Evolutionary conservation across 768 basidiomycete species (phyloP).

Genomic region (Panellus pusillus): DNA sequence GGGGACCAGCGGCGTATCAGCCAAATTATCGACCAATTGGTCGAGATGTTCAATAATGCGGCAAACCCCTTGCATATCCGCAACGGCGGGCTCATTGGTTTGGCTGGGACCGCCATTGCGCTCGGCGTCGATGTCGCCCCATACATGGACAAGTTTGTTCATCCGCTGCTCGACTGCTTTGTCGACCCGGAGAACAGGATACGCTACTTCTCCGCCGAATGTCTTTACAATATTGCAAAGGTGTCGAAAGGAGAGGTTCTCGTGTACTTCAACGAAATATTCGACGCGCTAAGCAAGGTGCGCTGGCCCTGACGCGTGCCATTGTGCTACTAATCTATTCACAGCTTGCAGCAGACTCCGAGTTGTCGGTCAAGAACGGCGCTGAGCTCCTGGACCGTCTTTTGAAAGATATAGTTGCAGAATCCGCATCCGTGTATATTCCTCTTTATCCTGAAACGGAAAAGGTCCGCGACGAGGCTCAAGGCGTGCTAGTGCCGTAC

Average conservation of each 20-base stretch:
- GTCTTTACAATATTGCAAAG: constrained; percentile 96
- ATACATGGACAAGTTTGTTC: constrained; percentile 92
- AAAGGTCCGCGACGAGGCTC: constrained; percentile 55
- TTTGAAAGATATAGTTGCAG: constrained; percentile 97
- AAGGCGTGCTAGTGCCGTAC: constrained; percentile 65
- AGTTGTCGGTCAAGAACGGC: constrained; percentile 95
- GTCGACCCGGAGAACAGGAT: constrained; percentile 93
- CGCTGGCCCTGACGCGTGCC: constrained; percentile 22
- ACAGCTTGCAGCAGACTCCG: constrained; percentile 94
- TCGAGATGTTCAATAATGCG: constrained; percentile 87
- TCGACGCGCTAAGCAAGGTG: constrained; percentile 96
- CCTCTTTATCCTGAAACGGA: constrained; percentile 84
- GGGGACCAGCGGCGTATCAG: constrained; percentile 79
- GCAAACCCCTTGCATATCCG: constrained; percentile 85
- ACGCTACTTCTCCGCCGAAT: constrained; percentile 97
- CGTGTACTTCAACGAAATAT: constrained; percentile 97
- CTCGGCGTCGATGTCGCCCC: constrained; percentile 90
- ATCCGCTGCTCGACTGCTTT: constrained; percentile 87
- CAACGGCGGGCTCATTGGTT: constrained; percentile 93
- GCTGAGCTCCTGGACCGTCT: constrained; percentile 95
- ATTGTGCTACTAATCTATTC: constrained; percentile 6
- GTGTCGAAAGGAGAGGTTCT: constrained; percentile 97
- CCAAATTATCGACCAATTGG: constrained; percentile 90
- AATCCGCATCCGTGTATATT: constrained; percentile 93
- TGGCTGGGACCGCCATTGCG: constrained; percentile 97